phyloP scores from a whole-genome alignment of 495 filamentous ascomycete genomes.

The Friedmanniomyces simplex region DNA sequence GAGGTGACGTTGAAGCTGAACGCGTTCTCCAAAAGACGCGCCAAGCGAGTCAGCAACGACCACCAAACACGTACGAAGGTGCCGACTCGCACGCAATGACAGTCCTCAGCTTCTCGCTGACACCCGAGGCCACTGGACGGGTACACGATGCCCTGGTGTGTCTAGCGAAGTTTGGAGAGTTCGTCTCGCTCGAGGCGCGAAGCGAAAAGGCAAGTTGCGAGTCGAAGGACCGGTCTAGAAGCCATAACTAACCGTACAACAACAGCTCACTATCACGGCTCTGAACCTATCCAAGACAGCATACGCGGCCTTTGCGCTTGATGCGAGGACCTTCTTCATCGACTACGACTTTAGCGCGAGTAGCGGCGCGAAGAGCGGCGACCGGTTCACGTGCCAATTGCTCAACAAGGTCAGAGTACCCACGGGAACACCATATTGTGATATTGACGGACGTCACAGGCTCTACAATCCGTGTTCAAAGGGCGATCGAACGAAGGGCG shows the following conservation, averaged over 20 bases:
- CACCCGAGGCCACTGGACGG: slow-evolving; percentile 57
- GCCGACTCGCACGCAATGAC: slow-evolving; percentile 31
- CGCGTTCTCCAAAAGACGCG: not conserved
- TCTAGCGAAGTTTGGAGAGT: slow-evolving; percentile 85
- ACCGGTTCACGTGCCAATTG: slow-evolving; percentile 66
- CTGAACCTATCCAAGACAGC: slow-evolving; percentile 91
- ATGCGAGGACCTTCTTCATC: slow-evolving; percentile 67
- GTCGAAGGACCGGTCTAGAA: not conserved
- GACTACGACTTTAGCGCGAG: slow-evolving; percentile 55
- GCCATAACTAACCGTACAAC: not conserved
- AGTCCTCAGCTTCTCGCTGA: slow-evolving; percentile 71
- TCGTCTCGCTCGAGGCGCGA: slow-evolving; percentile 76
- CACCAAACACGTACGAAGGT: too few relatives aligned
- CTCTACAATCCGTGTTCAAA: slow-evolving; percentile 66
- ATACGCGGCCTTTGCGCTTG: slow-evolving; percentile 72
- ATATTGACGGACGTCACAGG: slow-evolving; percentile 32
- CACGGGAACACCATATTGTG: not conserved
- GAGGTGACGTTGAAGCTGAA: not conserved
- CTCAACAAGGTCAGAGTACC: slow-evolving; percentile 48
- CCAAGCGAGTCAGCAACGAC: not conserved
- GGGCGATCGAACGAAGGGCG: slow-evolving; percentile 46
- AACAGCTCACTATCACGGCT: slow-evolving; percentile 66
- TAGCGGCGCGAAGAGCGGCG: slow-evolving; percentile 27
- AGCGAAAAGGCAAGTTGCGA: slow-evolving; percentile 45
- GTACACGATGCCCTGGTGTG: slow-evolving; percentile 80